Evolutionary conservation across 2,329 filamentous ascomycete species (phyloP).

Genomic region (Xylariaceae sp.): DNA sequence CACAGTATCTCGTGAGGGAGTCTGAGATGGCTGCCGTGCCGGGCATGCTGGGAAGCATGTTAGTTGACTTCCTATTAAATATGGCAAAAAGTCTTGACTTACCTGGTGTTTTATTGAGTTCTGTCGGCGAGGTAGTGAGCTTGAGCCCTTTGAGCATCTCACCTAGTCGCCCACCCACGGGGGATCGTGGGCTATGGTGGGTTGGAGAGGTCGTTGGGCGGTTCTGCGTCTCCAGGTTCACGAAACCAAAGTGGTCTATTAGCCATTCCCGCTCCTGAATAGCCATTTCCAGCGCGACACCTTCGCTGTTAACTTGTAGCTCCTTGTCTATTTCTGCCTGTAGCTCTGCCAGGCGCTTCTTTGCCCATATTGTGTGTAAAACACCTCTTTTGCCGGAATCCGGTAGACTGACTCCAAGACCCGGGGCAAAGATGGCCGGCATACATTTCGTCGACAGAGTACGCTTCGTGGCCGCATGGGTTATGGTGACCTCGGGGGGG

Average conservation of each 20-base stretch:
- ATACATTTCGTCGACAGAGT: conserved; percentile 65
- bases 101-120: conserved; percentile 54
- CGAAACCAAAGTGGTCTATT: conserved; percentile 68
- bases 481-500: conserved; percentile 66
- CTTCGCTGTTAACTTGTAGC: conserved; percentile 68
- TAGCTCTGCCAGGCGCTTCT: conserved; percentile 69
- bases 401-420: conserved; percentile 61
- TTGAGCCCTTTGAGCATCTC: conserved; percentile 78
- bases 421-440: conserved; percentile 78
- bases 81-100: conserved; percentile 26
- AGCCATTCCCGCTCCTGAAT: conserved; percentile 82
- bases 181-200: conserved; percentile 57
- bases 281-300: conserved; percentile 79
- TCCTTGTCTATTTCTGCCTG: conserved; percentile 72
- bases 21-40: conserved; percentile 10
- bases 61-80: background rate
- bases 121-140: conserved; percentile 65
- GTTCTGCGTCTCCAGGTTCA: conserved; percentile 34
- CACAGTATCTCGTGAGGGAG: conserved; percentile 28
- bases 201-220: conserved; percentile 27
- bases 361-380: conserved; percentile 85
- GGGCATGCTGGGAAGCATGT: conserved; percentile 7
- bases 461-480: conserved; percentile 36
- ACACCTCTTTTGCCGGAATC: conserved; percentile 72
- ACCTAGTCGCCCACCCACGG: conserved; percentile 62